Evolutionary conservation across 176 grass and related monocot species (phyloP).

Genomic region (Oropetium thomaeum): DNA sequence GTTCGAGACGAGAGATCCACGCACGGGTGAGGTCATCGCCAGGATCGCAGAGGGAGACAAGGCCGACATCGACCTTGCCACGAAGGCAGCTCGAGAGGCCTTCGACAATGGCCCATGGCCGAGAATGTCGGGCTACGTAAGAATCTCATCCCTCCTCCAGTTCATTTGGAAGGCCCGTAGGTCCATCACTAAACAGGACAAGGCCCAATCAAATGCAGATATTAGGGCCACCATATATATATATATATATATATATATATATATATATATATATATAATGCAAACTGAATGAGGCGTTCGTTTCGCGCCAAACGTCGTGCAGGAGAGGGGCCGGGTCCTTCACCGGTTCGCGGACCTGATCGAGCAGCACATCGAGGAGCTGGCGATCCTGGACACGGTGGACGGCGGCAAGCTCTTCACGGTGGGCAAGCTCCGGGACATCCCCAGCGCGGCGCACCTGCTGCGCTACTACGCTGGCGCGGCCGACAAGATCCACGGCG

Average conservation of each 20-base stretch:
- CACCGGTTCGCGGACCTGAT: conserved; percentile 69
- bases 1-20: conserved; percentile 70
- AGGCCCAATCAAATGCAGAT: too few species aligned
- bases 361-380: conserved; percentile 57
- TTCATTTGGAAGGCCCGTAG: not conserved
- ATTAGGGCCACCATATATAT: too few species aligned
- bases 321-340: conserved; percentile 68
- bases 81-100: conserved; percentile 72
- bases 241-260: too few species aligned
- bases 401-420: conserved; percentile 76
- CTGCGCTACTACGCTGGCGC: conserved; percentile 78
- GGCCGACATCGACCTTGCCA: conserved; percentile 74
- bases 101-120: conserved; percentile 93
- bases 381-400: conserved; percentile 62
- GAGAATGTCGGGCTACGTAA: conserved; percentile 80
- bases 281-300: too few species aligned
- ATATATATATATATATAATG: too few species aligned
- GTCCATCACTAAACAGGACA: not conserved
- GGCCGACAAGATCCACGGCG: conserved; percentile 84
- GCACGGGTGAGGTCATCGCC: conserved; percentile 70
- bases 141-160: not conserved
- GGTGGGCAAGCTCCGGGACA: conserved; percentile 39
- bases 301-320: not conserved
- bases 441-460: conserved; percentile 33
- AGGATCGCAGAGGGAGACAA: conserved; percentile 63